Conservation (phyloP, 352 stramenopile species). For the Phytophthora fragariaefolia region DNA sequence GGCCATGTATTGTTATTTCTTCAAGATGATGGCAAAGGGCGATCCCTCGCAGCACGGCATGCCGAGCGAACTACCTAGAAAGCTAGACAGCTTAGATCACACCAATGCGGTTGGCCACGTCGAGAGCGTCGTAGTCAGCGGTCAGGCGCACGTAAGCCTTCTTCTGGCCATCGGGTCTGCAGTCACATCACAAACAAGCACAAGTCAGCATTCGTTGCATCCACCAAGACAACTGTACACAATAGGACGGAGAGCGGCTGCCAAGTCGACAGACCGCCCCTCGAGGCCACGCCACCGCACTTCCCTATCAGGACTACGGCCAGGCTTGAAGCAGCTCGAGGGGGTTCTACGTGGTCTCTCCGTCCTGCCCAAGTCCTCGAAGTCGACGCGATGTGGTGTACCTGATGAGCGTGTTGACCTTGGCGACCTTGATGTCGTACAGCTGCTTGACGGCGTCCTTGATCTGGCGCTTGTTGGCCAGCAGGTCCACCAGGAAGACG, state of each 20-base stretch:
- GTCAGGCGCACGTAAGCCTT: conserved; percentile 99
- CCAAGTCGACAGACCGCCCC: conserved; percentile 14
- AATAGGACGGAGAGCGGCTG: conserved; percentile 26
- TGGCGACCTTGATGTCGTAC: conserved; percentile 99
- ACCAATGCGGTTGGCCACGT: conserved; percentile 99
- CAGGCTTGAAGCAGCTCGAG: conserved; percentile 18
- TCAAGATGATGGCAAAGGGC: conserved; percentile 72
- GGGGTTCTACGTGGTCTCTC: conserved; percentile 29
- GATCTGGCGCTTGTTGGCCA: conserved; percentile 99
- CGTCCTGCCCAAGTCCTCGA: conserved; percentile 24
- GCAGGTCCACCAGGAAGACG: conserved; percentile 99
- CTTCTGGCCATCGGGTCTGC: conserved; percentile 98
- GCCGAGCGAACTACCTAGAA: conserved; percentile 22
- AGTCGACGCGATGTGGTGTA: conserved; percentile 90
- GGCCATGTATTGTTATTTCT: conserved; percentile 44
- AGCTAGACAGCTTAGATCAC: conserved; percentile 96
- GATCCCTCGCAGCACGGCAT: conserved; percentile 35
- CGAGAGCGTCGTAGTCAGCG: conserved; percentile 99
- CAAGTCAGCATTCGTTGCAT: conserved; percentile 21
- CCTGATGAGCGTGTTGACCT: conserved; percentile 99
- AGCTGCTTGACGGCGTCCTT: conserved; percentile 99
- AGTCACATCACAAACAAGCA: conserved; percentile 36
- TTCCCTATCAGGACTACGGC: conserved; percentile 60
- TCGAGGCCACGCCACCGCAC: conserved; percentile 27
- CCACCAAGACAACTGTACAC: neutral